Base-by-base conservation (phyloP, 2,329 filamentous ascomycete genomes). In the Fusarium sp. region DNA sequence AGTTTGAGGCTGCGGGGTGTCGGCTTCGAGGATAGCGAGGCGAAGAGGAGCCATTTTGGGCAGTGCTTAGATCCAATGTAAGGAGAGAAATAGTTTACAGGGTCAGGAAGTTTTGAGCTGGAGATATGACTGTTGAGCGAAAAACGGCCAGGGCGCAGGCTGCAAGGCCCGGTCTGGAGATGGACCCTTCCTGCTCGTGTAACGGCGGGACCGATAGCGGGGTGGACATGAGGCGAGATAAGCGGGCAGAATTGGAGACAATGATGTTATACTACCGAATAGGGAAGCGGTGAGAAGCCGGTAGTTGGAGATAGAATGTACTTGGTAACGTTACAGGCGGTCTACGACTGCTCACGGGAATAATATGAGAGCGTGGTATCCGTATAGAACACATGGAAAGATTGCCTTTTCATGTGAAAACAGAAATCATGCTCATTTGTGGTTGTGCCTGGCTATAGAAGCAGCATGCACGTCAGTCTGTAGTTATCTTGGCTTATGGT, bases 1-100 rank as follows among this genome's bases (percentile, higher is more conserved):
- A 41, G 92, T 89, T 46, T 87, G 82, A 3, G 90, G 87, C 55
- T 92, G 85, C 3, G 94, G 94, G 3, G 89, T 93, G 82, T 97
- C 95, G 84, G 93, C 92, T 86, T 97, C 94, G 74, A 98, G 90
- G 75, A 98, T 88, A 51, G 95, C 94, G 82, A 98, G 92, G 62
- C 93, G 92, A 74, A 95, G 83, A 35, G 88, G 88, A 35, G 89
- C 41, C 73, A 77, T 77, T 56, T 62, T 72, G 58, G 60, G 23
- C 16, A 59, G 31, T 37, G 37, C 31, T 52, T 51, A 52, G 57
- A 54, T 29, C 19, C 19, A 46, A 46, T 42, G 23, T 12, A 16
- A 33, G 15, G 15, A 52, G 46, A n/a, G 9, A 21, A 21, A 4
- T 12, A 33, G 21, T 23, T 25, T 35, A 44, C 25, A 33, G 21